Evolutionary conservation across 352 stramenopile genomes (phyloP).

Genomic region (Globisporangium perplexum): DNA sequence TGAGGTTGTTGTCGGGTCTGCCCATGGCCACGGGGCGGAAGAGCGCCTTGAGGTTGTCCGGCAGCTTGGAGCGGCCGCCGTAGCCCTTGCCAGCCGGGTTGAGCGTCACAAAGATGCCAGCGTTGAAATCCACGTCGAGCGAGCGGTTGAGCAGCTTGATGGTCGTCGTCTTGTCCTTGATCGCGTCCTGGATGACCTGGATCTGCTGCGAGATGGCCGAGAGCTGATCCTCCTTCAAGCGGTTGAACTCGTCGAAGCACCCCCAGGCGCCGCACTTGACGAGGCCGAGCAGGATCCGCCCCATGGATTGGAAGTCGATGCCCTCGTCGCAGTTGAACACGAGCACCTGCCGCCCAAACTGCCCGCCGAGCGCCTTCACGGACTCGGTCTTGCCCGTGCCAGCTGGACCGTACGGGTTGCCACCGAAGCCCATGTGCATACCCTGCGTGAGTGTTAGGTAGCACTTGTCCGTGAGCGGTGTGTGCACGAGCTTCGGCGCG

Average conservation of each 20-base stretch:
- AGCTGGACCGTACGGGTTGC: slow-evolving; percentile 92
- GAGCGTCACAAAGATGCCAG: slow-evolving; percentile 95
- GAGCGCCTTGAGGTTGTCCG: slow-evolving; percentile 93
- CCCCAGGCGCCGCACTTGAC: slow-evolving; percentile 94
- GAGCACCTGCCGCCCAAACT: slow-evolving; percentile 90
- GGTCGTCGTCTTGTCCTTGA: slow-evolving; percentile 72
- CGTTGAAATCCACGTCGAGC: slow-evolving; percentile 91
- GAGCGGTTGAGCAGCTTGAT: slow-evolving; percentile 82
- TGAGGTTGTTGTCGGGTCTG: slow-evolving; percentile 90
- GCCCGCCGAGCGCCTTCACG: slow-evolving; percentile 90
- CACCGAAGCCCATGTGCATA: slow-evolving; percentile 91
- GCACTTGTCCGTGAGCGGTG: slow-evolving; percentile 92
- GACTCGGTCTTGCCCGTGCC: slow-evolving; percentile 95
- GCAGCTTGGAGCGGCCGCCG: slow-evolving; percentile 88
- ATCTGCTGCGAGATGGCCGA: slow-evolving; percentile 94
- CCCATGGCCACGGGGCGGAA: slow-evolving; percentile 94
- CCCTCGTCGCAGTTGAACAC: slow-evolving; percentile 95
- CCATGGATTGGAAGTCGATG: slow-evolving; percentile 94
- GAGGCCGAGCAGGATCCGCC: slow-evolving; percentile 93
- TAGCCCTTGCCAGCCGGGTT: slow-evolving; percentile 94
- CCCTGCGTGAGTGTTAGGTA: slow-evolving; percentile 93
- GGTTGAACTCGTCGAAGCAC: slow-evolving; percentile 97
- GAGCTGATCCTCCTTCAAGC: slow-evolving; percentile 92
- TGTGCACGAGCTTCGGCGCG: slow-evolving; percentile 91
- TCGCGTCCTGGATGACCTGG: slow-evolving; percentile 92